Evolutionary conservation across 2,329 filamentous ascomycete genomes (phyloP), one percentile per base, ranked within the genome.

Genomic region (Colletotrichum sp.): DNA sequence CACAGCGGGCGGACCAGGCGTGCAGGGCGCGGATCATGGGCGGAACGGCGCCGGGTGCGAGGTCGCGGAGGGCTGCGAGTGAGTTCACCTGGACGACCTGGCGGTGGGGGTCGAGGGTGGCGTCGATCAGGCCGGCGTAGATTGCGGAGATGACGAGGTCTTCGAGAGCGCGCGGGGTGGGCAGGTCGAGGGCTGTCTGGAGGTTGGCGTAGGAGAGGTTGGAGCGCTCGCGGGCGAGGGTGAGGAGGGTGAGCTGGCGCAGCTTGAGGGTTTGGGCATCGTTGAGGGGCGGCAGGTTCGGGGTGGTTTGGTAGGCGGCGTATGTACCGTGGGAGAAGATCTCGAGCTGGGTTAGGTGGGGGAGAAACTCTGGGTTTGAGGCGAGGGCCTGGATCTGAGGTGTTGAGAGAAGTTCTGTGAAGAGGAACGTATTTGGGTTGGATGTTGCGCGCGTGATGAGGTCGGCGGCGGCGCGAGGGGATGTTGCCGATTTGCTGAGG

Each of bases 271-370:
- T 87, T 87, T 99, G 97, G 70, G 91, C 88, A 1, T 92, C 89
- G 82, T 90, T 93, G 65, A 99, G 92, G 9, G 88, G 77, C 4
- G 96, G 97, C 4, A 98, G 92, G 80, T 59, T 71, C 59, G 85
- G 83, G 28, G 78, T 77, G n/a, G 81, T 78, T 26, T 79, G 82
- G 88, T 98, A 98, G 80, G 93, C 91, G 76, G 91, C 87, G 88
- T 95, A 98, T 76, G 95, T 98, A 76, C 96, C 97, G 89, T 97
- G 95, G 75, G 96, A 95, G 86, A 99, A 99, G 81, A 98, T 93
- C 85, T 96, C 91, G 60, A 99, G 93, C 16, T 98, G 90, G 3
- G 88, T 91, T 67, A 97, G 89, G 85, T 95, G 86, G 5, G 87
- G 80, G 3, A 89, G 86, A 80, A 93, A 91, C 65, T 98, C 94